These are phyloP conservation scores for Alternaria solani DNA, from an alignment of 2,329 filamentous ascomycete genomes.

Conservation along the genomic window DNA sequence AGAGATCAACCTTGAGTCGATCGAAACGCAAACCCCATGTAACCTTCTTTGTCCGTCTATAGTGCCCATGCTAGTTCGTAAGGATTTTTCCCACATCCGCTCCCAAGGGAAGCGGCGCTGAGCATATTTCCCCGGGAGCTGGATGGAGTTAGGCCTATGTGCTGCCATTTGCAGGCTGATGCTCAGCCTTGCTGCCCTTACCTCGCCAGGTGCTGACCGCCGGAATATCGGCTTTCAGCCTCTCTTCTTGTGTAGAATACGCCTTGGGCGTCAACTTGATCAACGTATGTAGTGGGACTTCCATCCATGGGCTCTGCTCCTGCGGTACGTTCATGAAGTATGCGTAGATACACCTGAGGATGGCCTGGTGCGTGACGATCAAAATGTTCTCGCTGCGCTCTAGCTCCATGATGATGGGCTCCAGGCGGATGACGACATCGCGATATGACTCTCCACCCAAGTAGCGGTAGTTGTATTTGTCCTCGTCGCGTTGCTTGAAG, in stretches of 20 bases:
- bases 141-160: slow-evolving; percentile 27
- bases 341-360: slow-evolving; percentile 95
- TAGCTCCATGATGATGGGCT: slow-evolving; percentile 99
- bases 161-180: slow-evolving; percentile 62
- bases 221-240: slow-evolving; percentile 88
- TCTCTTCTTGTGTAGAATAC: slow-evolving; percentile 90
- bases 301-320: slow-evolving; percentile 95
- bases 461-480: slow-evolving; percentile 99
- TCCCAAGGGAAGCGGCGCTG: slow-evolving; percentile 11
- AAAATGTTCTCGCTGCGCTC: slow-evolving; percentile 96
- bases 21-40: not conserved
- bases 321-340: slow-evolving; percentile 99
- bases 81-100: slow-evolving; percentile 10
- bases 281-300: slow-evolving; percentile 92
- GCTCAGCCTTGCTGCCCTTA: slow-evolving; percentile 91
- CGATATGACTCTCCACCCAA: slow-evolving; percentile 94
- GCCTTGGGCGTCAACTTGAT: slow-evolving; percentile 96
- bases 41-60: slow-evolving; percentile 3
- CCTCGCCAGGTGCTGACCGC: slow-evolving; percentile 96
- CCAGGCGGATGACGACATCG: slow-evolving; percentile 95
- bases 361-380: slow-evolving; percentile 97
- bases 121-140: slow-evolving; percentile 18
- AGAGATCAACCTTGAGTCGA: slow-evolving; percentile 7
- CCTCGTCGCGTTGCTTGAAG: slow-evolving; percentile 92
- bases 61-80: slow-evolving; percentile 6